Percentiles rank a stretch among this genome's conserved stretches.
Evolutionary conservation across 202 grass and related monocot species (phyloP).

Genomic region (Schoenoplectus tabernaemontani): DNA sequence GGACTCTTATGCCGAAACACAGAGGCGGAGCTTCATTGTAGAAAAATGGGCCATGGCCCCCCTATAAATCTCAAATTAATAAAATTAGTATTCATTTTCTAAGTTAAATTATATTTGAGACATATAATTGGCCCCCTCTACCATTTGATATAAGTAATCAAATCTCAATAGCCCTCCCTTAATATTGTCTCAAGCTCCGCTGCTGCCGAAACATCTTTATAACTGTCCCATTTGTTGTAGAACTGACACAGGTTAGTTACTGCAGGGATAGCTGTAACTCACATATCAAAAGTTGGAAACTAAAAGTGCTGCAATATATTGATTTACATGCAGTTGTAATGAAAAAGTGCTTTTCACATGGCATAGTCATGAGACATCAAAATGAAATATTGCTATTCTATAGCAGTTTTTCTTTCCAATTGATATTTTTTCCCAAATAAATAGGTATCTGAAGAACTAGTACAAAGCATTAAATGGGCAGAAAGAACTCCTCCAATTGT

Average conservation of each 20-base stretch:
- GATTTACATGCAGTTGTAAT: not conserved
- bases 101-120: too few species aligned
- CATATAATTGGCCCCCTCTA: too few species aligned
- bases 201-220: not conserved
- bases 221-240: not conserved
- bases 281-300: not conserved
- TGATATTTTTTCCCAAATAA: not conserved
- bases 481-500: slow-evolving; percentile 39
- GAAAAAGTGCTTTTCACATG: not conserved
- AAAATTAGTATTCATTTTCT: too few species aligned
- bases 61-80: too few species aligned
- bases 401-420: not conserved
- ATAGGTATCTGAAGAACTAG: slow-evolving; percentile 33
- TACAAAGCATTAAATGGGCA: slow-evolving; percentile 37
- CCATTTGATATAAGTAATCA: too few species aligned
- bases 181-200: too few species aligned
- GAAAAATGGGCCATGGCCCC: too few species aligned
- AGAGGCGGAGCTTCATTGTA: too few species aligned
- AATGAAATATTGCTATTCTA: not conserved
- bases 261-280: not conserved
- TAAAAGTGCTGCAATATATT: not conserved
- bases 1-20: not conserved
- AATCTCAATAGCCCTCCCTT: too few species aligned
- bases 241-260: not conserved
- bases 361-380: not conserved